These are phyloP conservation scores for Hebeloma cylindrosporum DNA, from an alignment of 768 basidiomycete genomes.

Conservation along the genomic window DNA sequence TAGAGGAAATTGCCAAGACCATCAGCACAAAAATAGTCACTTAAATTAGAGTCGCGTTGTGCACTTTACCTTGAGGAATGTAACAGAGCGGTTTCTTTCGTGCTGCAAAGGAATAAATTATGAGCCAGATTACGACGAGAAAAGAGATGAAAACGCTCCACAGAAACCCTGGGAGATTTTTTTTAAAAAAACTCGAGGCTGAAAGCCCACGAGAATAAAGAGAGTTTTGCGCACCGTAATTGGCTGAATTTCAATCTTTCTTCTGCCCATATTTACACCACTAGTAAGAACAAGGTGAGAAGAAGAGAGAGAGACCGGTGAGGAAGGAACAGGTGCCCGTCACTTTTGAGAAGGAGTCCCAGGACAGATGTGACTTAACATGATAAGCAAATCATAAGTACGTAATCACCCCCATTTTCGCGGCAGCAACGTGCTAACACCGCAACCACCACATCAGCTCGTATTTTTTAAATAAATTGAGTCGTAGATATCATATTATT, in stretches of 20 bases:
- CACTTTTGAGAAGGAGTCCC: constrained; percentile 8
- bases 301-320: constrained; percentile 7
- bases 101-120: constrained; percentile 41
- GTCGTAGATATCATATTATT: too few relatives aligned
- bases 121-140: constrained; percentile 5
- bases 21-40: constrained; percentile 28
- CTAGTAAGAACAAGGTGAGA: constrained; percentile 2
- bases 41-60: constrained; percentile 1
- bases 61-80: constrained; percentile 63
- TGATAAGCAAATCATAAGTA: too few relatives aligned
- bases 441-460: too few relatives aligned
- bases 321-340: constrained; percentile 7
- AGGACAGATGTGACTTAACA: constrained; percentile 9
- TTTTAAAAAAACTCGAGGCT: background rate
- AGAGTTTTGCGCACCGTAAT: constrained; percentile 53
- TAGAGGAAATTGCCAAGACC: constrained; percentile 24
- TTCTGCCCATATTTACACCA: constrained; percentile 49
- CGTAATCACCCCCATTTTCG: too few relatives aligned
- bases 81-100: constrained; percentile 73
- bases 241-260: constrained; percentile 78
- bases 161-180: background rate
- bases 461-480: too few relatives aligned
- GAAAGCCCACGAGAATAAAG: background rate
- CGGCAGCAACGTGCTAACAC: too few relatives aligned
- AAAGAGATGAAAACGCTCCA: constrained; percentile 2